These are phyloP conservation scores for Pascua sp. DNA, from an alignment of 1,284 basidiomycete species.

Conservation along the genomic window DNA sequence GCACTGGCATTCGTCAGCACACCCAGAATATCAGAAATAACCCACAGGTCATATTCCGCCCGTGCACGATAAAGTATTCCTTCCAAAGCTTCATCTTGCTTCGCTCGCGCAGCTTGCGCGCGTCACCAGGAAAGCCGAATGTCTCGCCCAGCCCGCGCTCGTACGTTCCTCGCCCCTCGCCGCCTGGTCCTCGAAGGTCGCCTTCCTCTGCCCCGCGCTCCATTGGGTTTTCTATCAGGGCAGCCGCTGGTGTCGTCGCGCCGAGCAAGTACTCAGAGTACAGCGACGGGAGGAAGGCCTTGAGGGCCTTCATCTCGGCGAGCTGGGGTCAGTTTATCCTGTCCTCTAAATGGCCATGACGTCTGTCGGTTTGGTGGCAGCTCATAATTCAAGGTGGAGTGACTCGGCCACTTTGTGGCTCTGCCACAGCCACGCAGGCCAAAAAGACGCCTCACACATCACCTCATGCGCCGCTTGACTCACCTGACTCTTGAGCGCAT, in stretches of 20 bases:
- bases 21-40: not conserved
- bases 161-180: conserved; percentile 56
- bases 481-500: conserved; percentile 79
- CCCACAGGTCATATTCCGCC: conserved; percentile 47
- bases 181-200: conserved; percentile 53
- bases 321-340: conserved; percentile 54
- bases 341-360: too few relatives aligned
- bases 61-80: conserved; percentile 66
- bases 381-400: too few relatives aligned
- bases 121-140: conserved; percentile 90
- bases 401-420: too few relatives aligned
- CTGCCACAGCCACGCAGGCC: too few relatives aligned
- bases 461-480: conserved; percentile 6
- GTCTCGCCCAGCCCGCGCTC: conserved; percentile 79
- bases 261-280: conserved; percentile 88
- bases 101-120: conserved; percentile 91
- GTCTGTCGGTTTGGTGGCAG: too few relatives aligned
- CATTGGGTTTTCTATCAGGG: not conserved
- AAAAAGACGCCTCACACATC: too few relatives aligned
- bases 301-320: conserved; percentile 89
- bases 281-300: conserved; percentile 84
- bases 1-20: conserved; percentile 58
- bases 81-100: conserved; percentile 98
- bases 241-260: conserved; percentile 8
- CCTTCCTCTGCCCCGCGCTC: conserved; percentile 50